These are phyloP conservation scores for Collybiopsis luxurians DNA, from an alignment of 768 basidiomycete species.

Conservation along the genomic window DNA sequence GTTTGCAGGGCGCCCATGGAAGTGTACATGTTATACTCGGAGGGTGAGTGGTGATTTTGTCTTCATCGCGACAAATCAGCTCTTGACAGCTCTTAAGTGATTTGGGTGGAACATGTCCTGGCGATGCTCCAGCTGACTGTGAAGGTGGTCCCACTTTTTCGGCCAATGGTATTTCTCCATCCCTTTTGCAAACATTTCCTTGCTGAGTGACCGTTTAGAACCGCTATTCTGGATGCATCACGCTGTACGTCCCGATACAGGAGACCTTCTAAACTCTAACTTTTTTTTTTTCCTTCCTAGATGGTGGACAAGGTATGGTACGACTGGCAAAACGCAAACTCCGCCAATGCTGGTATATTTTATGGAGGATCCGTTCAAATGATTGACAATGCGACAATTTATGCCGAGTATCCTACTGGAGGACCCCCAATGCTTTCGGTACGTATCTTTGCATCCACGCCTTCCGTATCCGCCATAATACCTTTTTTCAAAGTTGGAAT, in stretches of 20 bases:
- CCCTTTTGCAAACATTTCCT: background rate
- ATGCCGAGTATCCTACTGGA: slow-evolving; percentile 21
- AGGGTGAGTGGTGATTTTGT: slow-evolving; percentile 17
- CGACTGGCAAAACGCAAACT: slow-evolving; percentile 28
- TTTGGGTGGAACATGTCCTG: slow-evolving; percentile 24
- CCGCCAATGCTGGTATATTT: slow-evolving; percentile 22
- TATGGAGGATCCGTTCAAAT: slow-evolving; percentile 28
- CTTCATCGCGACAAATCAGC: background rate
- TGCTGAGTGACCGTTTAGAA: slow-evolving; percentile 16
- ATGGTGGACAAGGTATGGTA: slow-evolving; percentile 37
- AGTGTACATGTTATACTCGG: slow-evolving; percentile 29
- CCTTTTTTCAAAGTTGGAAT: slow-evolving; percentile 17
- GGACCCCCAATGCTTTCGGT: slow-evolving; percentile 22
- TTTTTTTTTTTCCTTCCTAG: slow-evolving; percentile 5
- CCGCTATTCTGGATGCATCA: slow-evolving; percentile 35
- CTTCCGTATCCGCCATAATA: background rate
- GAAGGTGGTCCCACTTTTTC: slow-evolving; percentile 26
- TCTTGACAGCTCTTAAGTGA: slow-evolving; percentile 20
- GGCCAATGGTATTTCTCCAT: slow-evolving; percentile 23
- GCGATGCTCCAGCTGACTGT: slow-evolving; percentile 20
- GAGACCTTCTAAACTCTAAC: background rate
- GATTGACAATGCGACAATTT: slow-evolving; percentile 16
- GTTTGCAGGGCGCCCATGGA: slow-evolving; percentile 28
- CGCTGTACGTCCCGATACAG: slow-evolving; percentile 19
- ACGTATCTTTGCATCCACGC: background rate